These are phyloP conservation scores for Vitis rupestris DNA, from an alignment of 164 flowering plant species.

Conservation along the genomic window DNA sequence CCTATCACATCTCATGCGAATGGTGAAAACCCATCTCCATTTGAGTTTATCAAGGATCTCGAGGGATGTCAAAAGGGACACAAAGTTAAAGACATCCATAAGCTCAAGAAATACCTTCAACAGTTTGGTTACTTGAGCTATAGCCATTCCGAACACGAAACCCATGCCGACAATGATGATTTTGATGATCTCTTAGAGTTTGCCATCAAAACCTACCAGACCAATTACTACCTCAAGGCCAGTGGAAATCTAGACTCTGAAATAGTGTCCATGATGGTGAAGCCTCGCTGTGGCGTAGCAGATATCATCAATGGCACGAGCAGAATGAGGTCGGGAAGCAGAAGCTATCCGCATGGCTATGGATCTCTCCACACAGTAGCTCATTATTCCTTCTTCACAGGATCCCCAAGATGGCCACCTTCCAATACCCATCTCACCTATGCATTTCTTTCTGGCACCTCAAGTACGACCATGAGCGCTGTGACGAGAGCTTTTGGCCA, in stretches of 20 bases:
- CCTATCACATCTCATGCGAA: not conserved
- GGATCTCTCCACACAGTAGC: not conserved
- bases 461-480: not conserved
- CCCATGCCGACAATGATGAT: not conserved
- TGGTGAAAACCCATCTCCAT: slow-evolving; percentile 1
- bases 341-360: not conserved
- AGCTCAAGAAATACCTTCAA: slow-evolving; percentile 25
- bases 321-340: not conserved
- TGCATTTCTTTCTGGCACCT: not conserved
- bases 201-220: slow-evolving; percentile 39
- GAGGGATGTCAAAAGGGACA: slow-evolving; percentile 29
- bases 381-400: slow-evolving; percentile 8
- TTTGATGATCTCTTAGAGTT: slow-evolving; percentile 33
- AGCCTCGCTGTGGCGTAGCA: slow-evolving; percentile 38
- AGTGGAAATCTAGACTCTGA: slow-evolving; percentile 33
- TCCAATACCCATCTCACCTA: not conserved
- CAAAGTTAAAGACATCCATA: slow-evolving; percentile 20
- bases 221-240: slow-evolving; percentile 22
- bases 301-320: slow-evolving; percentile 23
- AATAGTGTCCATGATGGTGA: slow-evolving; percentile 20
- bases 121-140: slow-evolving; percentile 25
- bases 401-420: slow-evolving; percentile 10
- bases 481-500: not conserved
- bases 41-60: slow-evolving; percentile 18
- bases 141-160: not conserved